Percentiles rank a stretch among this genome's conserved stretches.
These are phyloP conservation scores for Urtica urens DNA, from an alignment of 306 rosid species.

Conservation along the genomic window DNA sequence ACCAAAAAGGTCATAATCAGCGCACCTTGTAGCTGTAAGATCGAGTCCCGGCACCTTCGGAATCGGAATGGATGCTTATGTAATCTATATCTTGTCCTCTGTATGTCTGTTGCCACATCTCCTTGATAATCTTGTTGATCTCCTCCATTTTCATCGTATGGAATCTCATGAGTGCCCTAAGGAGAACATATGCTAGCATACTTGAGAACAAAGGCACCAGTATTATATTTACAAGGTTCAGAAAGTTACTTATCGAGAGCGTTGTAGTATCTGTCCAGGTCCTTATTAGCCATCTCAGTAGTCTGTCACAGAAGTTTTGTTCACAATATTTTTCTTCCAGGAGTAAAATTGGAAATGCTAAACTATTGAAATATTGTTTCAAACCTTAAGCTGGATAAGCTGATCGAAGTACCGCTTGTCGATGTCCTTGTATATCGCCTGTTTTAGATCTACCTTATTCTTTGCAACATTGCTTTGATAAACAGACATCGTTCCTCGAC, in stretches of 20 bases:
- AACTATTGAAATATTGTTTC: neutral
- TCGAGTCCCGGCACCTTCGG: slow-evolving; percentile 96
- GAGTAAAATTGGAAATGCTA: slow-evolving; percentile 4
- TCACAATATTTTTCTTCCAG: slow-evolving; percentile 5
- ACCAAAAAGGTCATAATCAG: neutral
- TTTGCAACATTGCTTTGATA: slow-evolving; percentile 63
- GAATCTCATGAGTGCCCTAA: slow-evolving; percentile 93
- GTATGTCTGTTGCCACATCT: slow-evolving; percentile 96
- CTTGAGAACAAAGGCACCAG: neutral
- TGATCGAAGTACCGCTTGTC: slow-evolving; percentile 84
- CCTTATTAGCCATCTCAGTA: slow-evolving; percentile 98
- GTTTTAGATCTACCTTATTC: slow-evolving; percentile 74
- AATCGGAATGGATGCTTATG: slow-evolving; percentile 81
- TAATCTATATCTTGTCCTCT: slow-evolving; percentile 96
- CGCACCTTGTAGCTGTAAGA: slow-evolving; percentile 89
- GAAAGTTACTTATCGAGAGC: slow-evolving; percentile 81
- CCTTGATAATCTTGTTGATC: slow-evolving; percentile 91
- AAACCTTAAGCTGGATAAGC: slow-evolving; percentile 92
- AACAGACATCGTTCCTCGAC: slow-evolving; percentile 66
- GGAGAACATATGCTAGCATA: slow-evolving; percentile 23
- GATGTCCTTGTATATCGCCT: slow-evolving; percentile 78
- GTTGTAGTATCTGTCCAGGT: slow-evolving; percentile 91
- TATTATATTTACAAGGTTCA: neutral
- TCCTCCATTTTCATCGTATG: slow-evolving; percentile 98
- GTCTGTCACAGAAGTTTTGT: slow-evolving; percentile 43